Base-by-base conservation (phyloP, 495 filamentous ascomycete genomes). In the Hypoxylon lenormandii region DNA sequence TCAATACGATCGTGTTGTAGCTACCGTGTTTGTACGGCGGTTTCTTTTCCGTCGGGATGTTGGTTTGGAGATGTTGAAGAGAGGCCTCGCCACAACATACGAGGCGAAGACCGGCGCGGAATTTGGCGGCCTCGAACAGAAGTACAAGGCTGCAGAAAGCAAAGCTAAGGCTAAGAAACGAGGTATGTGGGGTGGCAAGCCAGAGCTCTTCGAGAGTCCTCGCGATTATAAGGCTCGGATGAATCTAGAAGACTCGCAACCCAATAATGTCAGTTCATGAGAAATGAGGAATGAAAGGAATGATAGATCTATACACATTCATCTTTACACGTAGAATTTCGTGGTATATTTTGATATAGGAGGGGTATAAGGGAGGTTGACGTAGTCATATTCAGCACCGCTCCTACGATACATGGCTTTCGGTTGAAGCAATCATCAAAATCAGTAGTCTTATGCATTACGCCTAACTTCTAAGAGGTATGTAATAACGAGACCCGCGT, bases 1-100 rank as follows among this genome's bases (percentile, higher is more conserved):
- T 76, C 95, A 98, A 72, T 98, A 97, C 75, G 91, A 92, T 58
- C 88, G 95, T 15, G 88, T 95, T 10, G 94, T 98, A 1, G 92
- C 90, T 8, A 93, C 90, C 8, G 95, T 94, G 7, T 92, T 83
- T 72, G 89, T 97, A 33, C 84, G 93, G 56, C 74, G 82, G 59
- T 87, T 86, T 63, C 77, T 90, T 19, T 75, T 87, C 15, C 86
- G 87, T 51, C 84, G 86, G 52, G 94, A 98, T 77, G 92, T 98
- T 5, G 92, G 94, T 2, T 81, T 92, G 63, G 91, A 95, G 76
- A 94, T 98, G 93, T 75, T 98, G 66, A 89, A 85, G 78, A 83
- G 78, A 22, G 95, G 95, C 2, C 76, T 95, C 66, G 96, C 94
- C 15, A 94, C 91, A 0, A 89, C 96, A 4, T 98, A 97, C 74